A percentile compares a stretch with the other conserved stretches of the same genome.
These are phyloP conservation scores for Trichoderma erinaceum DNA, from an alignment of 495 filamentous ascomycete genomes.

Conservation along the genomic window DNA sequence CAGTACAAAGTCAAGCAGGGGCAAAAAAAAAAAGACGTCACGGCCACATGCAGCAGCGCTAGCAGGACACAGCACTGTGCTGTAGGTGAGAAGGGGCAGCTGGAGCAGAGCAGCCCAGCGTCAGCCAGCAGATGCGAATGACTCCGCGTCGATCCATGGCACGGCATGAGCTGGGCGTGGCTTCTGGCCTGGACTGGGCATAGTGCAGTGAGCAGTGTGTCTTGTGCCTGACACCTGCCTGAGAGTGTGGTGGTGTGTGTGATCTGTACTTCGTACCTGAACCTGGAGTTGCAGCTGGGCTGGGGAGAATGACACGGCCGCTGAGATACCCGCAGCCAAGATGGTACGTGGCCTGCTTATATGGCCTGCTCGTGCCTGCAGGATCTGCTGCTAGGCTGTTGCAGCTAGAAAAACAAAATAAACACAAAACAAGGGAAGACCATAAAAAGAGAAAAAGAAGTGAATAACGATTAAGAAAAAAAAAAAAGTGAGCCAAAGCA, in stretches of 20 bases:
- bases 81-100: background rate
- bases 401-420: background rate
- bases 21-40: constrained; percentile 1
- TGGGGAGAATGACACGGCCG: background rate
- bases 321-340: background rate
- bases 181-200: constrained; percentile 2
- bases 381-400: background rate
- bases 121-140: background rate
- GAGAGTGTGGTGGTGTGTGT: no score
- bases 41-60: background rate
- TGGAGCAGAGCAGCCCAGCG: background rate
- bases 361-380: background rate
- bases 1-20: background rate
- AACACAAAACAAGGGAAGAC: background rate
- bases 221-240: no score
- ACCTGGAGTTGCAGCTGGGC: background rate
- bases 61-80: background rate
- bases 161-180: background rate
- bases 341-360: background rate
- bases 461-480: background rate
- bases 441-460: background rate
- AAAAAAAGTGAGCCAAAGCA: background rate
- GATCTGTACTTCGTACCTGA: no score
- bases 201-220: background rate
- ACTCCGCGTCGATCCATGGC: background rate